phyloP scores from a whole-genome alignment of 768 basidiomycete genomes.

The Ramaria sp. region DNA sequence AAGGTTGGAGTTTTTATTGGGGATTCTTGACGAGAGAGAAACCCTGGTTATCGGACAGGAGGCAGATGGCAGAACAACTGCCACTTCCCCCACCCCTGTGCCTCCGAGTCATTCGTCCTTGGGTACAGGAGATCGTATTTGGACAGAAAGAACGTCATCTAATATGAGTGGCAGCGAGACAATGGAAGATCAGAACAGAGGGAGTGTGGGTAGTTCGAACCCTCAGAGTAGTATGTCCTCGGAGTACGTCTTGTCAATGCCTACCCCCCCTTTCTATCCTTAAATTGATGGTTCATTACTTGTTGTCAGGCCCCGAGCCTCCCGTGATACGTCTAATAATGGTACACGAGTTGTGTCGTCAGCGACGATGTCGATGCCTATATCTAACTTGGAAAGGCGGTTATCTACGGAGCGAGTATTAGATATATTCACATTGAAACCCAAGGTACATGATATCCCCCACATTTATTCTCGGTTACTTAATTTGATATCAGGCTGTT shows the following conservation, averaged over 20 bases:
- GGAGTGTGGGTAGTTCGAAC: constrained; percentile 42
- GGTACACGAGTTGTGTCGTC: constrained; percentile 38
- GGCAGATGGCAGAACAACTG: background rate
- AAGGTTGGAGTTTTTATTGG: constrained; percentile 65
- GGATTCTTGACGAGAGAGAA: constrained; percentile 50
- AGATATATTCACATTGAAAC: constrained; percentile 93
- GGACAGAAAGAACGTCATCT: background rate
- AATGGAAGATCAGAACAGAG: background rate
- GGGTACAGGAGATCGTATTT: background rate
- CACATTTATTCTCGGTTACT: background rate
- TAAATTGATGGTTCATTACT: background rate
- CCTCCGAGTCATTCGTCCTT: background rate
- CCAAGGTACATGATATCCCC: constrained; percentile 47
- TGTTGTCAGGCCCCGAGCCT: background rate
- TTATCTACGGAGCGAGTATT: constrained; percentile 69
- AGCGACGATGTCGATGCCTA: constrained; percentile 37
- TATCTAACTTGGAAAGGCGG: constrained; percentile 72
- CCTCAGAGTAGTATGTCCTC: constrained; percentile 43
- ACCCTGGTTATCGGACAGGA: constrained; percentile 39
- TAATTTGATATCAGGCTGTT: constrained; percentile 49
- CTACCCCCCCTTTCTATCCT: background rate
- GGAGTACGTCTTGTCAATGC: constrained; percentile 32
- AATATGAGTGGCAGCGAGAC: background rate
- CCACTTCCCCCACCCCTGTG: background rate
- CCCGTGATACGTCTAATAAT: constrained; percentile 10